Percentiles rank a stretch among this genome's conserved stretches.
Conservation (phyloP, 345 rosid genomes). For the Raphanus raphanistrum region DNA sequence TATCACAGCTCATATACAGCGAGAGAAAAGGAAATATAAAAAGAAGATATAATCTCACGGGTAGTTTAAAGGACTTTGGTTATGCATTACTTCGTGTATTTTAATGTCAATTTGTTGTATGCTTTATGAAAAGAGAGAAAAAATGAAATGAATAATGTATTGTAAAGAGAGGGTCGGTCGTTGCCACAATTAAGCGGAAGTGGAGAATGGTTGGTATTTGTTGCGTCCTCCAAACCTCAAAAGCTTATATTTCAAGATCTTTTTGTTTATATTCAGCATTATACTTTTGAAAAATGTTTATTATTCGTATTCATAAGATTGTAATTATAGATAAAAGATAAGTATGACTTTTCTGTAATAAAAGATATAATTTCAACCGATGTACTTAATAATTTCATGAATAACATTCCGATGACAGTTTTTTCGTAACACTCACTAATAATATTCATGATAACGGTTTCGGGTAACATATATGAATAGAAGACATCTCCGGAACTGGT, state of each 20-base stretch:
- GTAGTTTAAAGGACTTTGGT: conserved; percentile 20
- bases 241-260: conserved; percentile 24
- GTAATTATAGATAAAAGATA: not conserved
- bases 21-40: conserved; percentile 10
- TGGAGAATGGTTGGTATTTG: conserved; percentile 44
- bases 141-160: conserved; percentile 8
- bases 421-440: no score
- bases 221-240: conserved; percentile 34
- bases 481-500: no score
- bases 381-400: no score
- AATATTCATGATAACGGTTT: no score
- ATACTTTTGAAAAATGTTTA: not conserved
- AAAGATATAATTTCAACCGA: no score
- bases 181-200: conserved; percentile 35
- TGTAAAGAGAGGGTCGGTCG: conserved; percentile 36
- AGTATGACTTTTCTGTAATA: no score
- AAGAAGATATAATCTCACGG: conserved; percentile 34
- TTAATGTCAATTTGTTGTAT: conserved; percentile 30
- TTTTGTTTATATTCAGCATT: conserved; percentile 25
- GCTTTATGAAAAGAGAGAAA: conserved; percentile 29
- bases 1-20: conserved; percentile 37
- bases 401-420: no score
- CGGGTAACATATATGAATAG: no score
- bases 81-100: conserved; percentile 31
- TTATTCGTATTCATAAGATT: not conserved